These are phyloP conservation scores for Orbilia blumenaviensis DNA, from an alignment of 2,329 filamentous ascomycete species.

Conservation along the genomic window DNA sequence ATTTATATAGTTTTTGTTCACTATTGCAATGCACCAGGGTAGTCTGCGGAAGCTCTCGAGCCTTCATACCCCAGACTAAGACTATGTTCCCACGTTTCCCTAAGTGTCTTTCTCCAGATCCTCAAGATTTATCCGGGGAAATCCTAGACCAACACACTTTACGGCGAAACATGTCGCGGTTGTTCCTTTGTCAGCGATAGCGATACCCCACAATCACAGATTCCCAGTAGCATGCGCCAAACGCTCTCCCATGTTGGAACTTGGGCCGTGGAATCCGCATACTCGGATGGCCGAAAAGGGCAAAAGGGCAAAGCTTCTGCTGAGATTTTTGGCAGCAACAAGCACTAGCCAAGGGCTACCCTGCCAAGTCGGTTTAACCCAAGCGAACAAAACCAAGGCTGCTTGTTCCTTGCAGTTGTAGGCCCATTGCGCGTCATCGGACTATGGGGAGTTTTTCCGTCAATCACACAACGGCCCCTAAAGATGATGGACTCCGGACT, in stretches of 20 bases:
- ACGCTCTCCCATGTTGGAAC: neutral
- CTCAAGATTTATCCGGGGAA: constrained; percentile 45
- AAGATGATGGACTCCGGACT: constrained; percentile 14
- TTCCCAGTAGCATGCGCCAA: neutral
- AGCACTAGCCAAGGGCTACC: constrained; percentile 43
- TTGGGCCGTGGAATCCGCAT: constrained; percentile 45
- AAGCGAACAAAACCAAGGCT: constrained; percentile 29
- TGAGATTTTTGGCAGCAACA: constrained; percentile 27
- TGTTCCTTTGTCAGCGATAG: constrained; percentile 4
- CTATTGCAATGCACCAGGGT: no score
- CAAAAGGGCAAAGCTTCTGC: constrained; percentile 31
- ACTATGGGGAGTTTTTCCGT: constrained; percentile 41
- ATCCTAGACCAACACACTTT: constrained; percentile 42
- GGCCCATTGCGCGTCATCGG: constrained; percentile 30
- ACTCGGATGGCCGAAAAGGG: constrained; percentile 47
- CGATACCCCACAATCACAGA: constrained; percentile 32
- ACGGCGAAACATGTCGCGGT: constrained; percentile 51
- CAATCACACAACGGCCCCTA: constrained; percentile 3
- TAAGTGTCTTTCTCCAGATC: constrained; percentile 22
- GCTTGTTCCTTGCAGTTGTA: constrained; percentile 39
- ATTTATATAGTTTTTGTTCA: constrained; percentile 33
- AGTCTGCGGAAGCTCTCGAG: constrained; percentile 13
- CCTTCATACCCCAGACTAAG: neutral
- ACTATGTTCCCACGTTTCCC: constrained; percentile 8
- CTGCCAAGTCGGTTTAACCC: constrained; percentile 27